A percentile compares a stretch with the other conserved stretches of the same genome.
phyloP scores from a whole-genome alignment of 148 eudicot species.

The Chenopodium berlandieri region DNA sequence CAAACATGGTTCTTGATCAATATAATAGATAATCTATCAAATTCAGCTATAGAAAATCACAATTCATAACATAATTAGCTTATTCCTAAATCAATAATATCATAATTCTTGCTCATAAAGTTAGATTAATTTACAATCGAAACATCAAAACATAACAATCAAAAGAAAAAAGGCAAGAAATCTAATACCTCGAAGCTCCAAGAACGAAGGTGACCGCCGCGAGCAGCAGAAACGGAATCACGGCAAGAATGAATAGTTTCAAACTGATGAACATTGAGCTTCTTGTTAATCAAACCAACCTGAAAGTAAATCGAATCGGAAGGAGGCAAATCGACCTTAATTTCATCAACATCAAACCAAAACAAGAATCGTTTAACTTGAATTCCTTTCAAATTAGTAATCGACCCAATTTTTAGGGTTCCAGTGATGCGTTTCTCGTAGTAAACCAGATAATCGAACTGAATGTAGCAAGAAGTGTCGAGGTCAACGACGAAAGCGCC shows the following conservation, averaged over 20 bases:
- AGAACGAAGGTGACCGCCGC: neutral
- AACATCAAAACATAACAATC: neutral
- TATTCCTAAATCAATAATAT: too few relatives aligned
- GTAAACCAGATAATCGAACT: slow-evolving; percentile 44
- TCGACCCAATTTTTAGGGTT: slow-evolving; percentile 38
- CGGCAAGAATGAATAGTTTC: slow-evolving; percentile 55
- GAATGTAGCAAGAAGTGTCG: slow-evolving; percentile 30
- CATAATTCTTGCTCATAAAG: too few relatives aligned
- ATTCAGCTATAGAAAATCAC: neutral
- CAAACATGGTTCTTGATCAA: neutral
- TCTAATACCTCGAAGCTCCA: slow-evolving; percentile 27
- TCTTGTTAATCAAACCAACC: slow-evolving; percentile 72
- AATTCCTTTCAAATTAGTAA: slow-evolving; percentile 36
- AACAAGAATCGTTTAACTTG: slow-evolving; percentile 37
- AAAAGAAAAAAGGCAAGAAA: too few relatives aligned
- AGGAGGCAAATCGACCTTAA: slow-evolving; percentile 60
- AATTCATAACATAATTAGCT: neutral
- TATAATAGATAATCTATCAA: neutral
- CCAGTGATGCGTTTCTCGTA: slow-evolving; percentile 38
- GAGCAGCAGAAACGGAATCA: slow-evolving; percentile 2
- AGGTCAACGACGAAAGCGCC: slow-evolving; percentile 39
- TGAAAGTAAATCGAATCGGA: slow-evolving; percentile 68
- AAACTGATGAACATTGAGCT: slow-evolving; percentile 72
- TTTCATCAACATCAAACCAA: slow-evolving; percentile 45
- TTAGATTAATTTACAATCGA: too few relatives aligned